A percentile compares a stretch with the other conserved stretches of the same genome.
Conservation (phyloP, 1,139 yeast species). For the Candida dubliniensis region DNA sequence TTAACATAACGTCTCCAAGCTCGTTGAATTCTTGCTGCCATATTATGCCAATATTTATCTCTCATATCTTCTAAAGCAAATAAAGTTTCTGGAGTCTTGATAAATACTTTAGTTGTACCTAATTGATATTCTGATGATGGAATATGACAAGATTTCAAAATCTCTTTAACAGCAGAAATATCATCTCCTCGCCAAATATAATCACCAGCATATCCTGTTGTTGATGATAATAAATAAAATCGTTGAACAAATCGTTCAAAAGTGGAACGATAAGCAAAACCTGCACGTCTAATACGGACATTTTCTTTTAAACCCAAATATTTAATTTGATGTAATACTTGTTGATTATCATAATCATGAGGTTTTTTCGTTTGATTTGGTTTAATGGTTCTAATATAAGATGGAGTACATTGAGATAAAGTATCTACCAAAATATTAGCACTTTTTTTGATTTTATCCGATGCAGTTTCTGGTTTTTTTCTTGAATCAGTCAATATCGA, state of each 20-base stretch:
- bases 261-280: constrained; percentile 96
- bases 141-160: constrained; percentile 76
- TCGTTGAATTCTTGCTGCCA: constrained; percentile 96
- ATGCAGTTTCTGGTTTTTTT: constrained; percentile 94
- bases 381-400: constrained; percentile 95
- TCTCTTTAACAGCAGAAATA: constrained; percentile 74
- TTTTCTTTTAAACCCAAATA: constrained; percentile 96
- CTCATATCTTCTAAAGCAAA: constrained; percentile 96
- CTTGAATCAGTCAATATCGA: constrained; percentile 69
- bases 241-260: constrained; percentile 97
- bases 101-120: constrained; percentile 93
- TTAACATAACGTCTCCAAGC: constrained; percentile 90
- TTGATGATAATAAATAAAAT: constrained; percentile 81
- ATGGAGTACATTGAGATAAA: constrained; percentile 84
- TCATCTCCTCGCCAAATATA: constrained; percentile 93
- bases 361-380: constrained; percentile 96
- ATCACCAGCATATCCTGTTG: constrained; percentile 97
- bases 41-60: constrained; percentile 96
- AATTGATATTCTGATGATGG: constrained; percentile 83
- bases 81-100: constrained; percentile 94
- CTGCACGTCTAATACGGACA: constrained; percentile 97
- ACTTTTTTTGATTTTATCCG: constrained; percentile 88
- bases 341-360: constrained; percentile 81
- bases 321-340: constrained; percentile 93
- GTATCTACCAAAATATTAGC: constrained; percentile 92